Evolutionary conservation across 768 basidiomycete species (phyloP).

Genomic region (Kwoniella sp.): DNA sequence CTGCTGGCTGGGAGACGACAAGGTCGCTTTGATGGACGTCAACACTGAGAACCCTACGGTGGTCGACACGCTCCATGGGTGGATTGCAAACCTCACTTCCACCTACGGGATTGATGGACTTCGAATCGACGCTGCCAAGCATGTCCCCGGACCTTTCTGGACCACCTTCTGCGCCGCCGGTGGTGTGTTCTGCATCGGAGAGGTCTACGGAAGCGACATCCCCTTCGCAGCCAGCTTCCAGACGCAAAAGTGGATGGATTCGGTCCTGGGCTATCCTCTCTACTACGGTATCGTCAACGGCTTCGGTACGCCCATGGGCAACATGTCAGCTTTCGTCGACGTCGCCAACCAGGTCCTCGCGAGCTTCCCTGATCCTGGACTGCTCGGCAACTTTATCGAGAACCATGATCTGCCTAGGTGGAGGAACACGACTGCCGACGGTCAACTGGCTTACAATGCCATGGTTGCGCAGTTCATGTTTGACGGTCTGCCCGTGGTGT

Average conservation of each 20-base stretch:
- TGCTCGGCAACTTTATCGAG: conserved; percentile 46
- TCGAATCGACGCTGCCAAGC: conserved; percentile 65
- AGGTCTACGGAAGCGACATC: conserved; percentile 65
- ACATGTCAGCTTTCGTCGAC: conserved; percentile 43
- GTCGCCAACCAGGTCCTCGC: conserved; percentile 29
- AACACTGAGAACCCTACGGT: conserved; percentile 70
- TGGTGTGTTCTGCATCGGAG: conserved; percentile 82
- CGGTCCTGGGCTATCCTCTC: conserved; percentile 41
- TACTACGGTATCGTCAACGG: conserved; percentile 40
- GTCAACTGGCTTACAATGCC: conserved; percentile 45
- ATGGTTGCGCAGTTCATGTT: conserved; percentile 45
- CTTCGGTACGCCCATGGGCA: conserved; percentile 35
- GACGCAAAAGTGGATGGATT: conserved; percentile 41
- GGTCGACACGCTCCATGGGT: conserved; percentile 59
- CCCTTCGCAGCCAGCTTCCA: conserved; percentile 37
- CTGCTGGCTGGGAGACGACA: conserved; percentile 71
- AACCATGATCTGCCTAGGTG: conserved; percentile 48
- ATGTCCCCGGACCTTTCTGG: conserved; percentile 74
- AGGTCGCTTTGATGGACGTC: conserved; percentile 70
- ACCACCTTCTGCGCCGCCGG: conserved; percentile 66
- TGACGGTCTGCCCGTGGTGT: conserved; percentile 45
- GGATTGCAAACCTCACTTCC: conserved; percentile 65
- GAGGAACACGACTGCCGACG: conserved; percentile 40
- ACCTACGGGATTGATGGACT: conserved; percentile 79
- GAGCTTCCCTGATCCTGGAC: conserved; percentile 37